Evolutionary conservation across 2,329 filamentous ascomycete species (phyloP), one percentile per base, ranked within the genome.

Genomic region (Lasiodiplodia citricola): DNA sequence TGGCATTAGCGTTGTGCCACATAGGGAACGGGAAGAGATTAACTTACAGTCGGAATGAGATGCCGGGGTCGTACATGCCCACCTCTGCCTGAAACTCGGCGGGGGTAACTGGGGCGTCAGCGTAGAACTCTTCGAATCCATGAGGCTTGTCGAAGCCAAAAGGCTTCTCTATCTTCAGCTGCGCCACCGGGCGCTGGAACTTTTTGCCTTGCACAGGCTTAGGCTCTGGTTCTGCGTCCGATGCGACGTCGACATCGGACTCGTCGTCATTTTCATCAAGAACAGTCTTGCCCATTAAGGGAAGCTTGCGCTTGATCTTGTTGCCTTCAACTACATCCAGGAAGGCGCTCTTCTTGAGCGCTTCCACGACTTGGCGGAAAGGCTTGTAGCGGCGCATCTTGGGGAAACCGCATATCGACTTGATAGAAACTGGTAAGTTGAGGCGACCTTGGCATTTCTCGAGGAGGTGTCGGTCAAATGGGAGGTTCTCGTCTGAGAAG

Each of bases 81-180:
- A 85, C 81, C 75, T 97, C 92, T 63, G 91, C 85, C 3, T 85
- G 80, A 60, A 87, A 85, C 75, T 97, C 90, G 0, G 84, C 85
- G 0, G 90, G 89, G 0, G 91, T 94, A 70, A 96, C 81, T 0
- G 94, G 94, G 0, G 90, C 86, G 78, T 98, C 95, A 14, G 91
- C 89, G 76, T 88, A 96, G 78, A 88, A 93, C 70, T 94, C 90
- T 87, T 85, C 83, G 69, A 85, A 85, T 0, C 83, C 83, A 82
- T 83, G 4, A 79, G 78, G 73, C 77, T 79, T 70, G 72, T 71
- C 67, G 67, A 23, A 64, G 28, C 50, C 65, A 4, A 16, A 7
- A 5, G 63, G 63, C 65, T 67, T 67, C 28, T 52, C 52, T 10
- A 31, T n/a, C 31, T 68, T 64, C 18, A 35, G 66, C 38, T 57